Percentiles rank a stretch among this genome's conserved stretches.
Evolutionary conservation across 2,329 filamentous ascomycete species (phyloP).

Genomic region (Chrysoporthe puriensis): DNA sequence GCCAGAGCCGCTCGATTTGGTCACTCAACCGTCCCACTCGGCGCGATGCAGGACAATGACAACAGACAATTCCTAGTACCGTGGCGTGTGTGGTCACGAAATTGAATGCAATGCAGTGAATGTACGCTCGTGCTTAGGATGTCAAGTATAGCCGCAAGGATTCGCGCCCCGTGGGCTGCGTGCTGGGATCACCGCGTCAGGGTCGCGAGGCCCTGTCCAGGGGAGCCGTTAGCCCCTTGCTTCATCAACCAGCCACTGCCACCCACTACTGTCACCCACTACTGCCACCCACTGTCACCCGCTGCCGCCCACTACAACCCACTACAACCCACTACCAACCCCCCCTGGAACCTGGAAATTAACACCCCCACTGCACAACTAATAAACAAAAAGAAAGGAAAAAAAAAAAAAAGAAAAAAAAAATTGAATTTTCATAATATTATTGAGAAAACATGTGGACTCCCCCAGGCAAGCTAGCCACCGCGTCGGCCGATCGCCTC

Average conservation of each 20-base stretch:
- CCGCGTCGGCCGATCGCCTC: not conserved
- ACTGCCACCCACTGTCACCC: too few relatives aligned
- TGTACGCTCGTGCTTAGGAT: not conserved
- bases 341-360: not conserved
- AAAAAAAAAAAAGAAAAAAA: not conserved
- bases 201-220: slow-evolving; percentile 1
- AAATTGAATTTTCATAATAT: not conserved
- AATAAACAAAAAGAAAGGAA: not conserved
- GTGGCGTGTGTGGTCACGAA: not conserved
- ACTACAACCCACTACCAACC: not conserved
- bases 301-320: too few relatives aligned
- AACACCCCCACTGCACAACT: not conserved
- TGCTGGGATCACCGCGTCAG: not conserved
- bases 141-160: not conserved
- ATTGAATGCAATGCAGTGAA: not conserved
- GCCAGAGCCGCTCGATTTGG: too few relatives aligned
- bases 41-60: not conserved
- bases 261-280: not conserved
- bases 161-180: not conserved
- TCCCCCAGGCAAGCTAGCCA: too few relatives aligned
- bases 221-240: not conserved
- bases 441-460: too few relatives aligned
- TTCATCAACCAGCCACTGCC: not conserved
- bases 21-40: too few relatives aligned
- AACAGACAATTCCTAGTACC: too few relatives aligned